Evolutionary conservation across 1,139 yeast genomes (phyloP).

Genomic region (Scheffersomyces illinoinensis): DNA sequence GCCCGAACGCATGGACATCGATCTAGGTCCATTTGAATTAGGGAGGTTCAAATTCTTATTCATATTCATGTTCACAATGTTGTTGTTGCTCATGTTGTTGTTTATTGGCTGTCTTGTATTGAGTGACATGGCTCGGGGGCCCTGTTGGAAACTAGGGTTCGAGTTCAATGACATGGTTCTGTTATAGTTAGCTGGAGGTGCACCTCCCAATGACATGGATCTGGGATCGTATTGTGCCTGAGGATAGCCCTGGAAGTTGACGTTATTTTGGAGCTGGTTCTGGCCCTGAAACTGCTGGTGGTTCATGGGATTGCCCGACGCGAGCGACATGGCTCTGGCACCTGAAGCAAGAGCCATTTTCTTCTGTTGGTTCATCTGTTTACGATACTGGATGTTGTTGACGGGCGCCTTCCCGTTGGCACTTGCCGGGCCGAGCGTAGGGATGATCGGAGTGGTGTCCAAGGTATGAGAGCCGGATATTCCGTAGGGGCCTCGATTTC

Average conservation of each 20-base stretch:
- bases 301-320: constrained; percentile 38
- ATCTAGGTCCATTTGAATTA: constrained; percentile 8
- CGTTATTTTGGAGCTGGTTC: constrained; percentile 16
- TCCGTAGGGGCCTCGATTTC: constrained; percentile 67
- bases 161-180: constrained; percentile 24
- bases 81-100: not conserved
- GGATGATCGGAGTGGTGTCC: constrained; percentile 74
- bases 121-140: constrained; percentile 32
- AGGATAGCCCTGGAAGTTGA: constrained; percentile 9
- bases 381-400: constrained; percentile 63
- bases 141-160: constrained; percentile 6
- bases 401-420: constrained; percentile 18
- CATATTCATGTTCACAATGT: not conserved
- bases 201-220: constrained; percentile 57
- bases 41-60: constrained; percentile 3
- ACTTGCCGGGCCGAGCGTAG: constrained; percentile 46
- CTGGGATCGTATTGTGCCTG: constrained; percentile 34
- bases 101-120: constrained; percentile 10
- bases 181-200: constrained; percentile 12
- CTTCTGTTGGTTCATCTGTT: constrained; percentile 67
- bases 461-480: constrained; percentile 33
- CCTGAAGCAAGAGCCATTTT: constrained; percentile 53
- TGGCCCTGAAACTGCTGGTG: constrained; percentile 18
- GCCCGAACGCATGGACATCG: constrained; percentile 7
- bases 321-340: constrained; percentile 48